Evolutionary conservation across 768 basidiomycete genomes (phyloP), one percentile per base, ranked within the genome.

Genomic region (Mycena floridula): DNA sequence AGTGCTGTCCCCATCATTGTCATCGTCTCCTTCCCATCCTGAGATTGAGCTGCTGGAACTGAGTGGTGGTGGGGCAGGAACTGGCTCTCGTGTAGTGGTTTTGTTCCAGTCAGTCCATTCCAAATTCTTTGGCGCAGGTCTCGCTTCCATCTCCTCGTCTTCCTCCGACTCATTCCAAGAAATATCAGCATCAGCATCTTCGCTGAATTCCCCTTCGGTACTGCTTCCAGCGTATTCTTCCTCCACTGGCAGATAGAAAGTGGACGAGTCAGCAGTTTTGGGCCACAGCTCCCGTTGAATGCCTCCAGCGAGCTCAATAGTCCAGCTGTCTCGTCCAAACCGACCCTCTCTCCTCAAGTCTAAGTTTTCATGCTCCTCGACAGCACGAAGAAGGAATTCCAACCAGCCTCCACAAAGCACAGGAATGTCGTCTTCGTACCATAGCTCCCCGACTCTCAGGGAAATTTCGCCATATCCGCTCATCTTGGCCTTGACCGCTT

Each of bases 341-440:
- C 62, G 20, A 12, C 59, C 58, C 4, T 65, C 66, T 35, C 59
- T 60, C 54, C 66, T 65, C 51, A 77, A 50, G 13, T 55, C 54
- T 40, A 77, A 53, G 37, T 64, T 59, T 2, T 66, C 58, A 23
- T 69, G 65, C 25, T 63, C 59, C 28, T 76, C 72, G 3, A 78
- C 62, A 0, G 76, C 74, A 26, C 66, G 61, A 0, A 77, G 55
- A 21, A 82, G 56, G 13, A 73, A 47, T 50, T 81, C 79, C n/a
- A 82, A 65, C 73, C 74, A 79, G 0, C 81, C 82, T 7, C 79
- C 79, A 46, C 82, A 84, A 7, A 69, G 43, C 3, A 62, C 50
- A 0, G 73, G 58, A 40, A 83, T 60, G 1, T 74, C 67, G 9
- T 54, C 58, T 53, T 72, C 70, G 51, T 72, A 74, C 75, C 74